Base-by-base conservation (phyloP, 495 filamentous ascomycete genomes). In the Lasiosphaeriaceae sp. region DNA sequence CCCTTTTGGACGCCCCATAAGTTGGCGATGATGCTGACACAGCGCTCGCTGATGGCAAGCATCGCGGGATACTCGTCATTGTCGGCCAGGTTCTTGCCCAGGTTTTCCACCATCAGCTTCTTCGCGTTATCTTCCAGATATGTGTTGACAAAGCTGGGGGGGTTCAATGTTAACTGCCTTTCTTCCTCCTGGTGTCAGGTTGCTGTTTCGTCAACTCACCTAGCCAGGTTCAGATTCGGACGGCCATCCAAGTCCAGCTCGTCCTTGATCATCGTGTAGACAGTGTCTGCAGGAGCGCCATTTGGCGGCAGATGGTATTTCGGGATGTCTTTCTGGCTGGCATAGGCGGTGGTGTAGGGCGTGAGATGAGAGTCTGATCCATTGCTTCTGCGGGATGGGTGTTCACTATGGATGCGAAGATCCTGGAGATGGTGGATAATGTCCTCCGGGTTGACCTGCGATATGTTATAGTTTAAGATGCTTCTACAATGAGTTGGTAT, bases 41-140 rank as follows among this genome's bases (percentile, higher is more conserved):
- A 90, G 14, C 87, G 80, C 12, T 86, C 75, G 65, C 88, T 86
- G 61, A 90, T 86, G 47, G 80, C 74, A 77, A 89, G 83, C 77
- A 90, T 81, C 6, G 86, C 86, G 8, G 87, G 88, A 63, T 90
- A 90, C 62, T 90, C 87, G 66, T 90, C 88, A 3, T 84, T 84
- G 60, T 90, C 88, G 35, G 81, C 75, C 50, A 82, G 62, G 59
- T 90, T 90, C 70, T 90, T 90, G 41, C 76, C 66, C 7, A 89
- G 66, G 58, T 90, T 90, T 54, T 89, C 86, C 16, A 78, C 62
- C 75, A 90, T 85, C 31, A 90, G 72, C 52, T 80, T 71, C 47
- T 83, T 78, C 34, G 86, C 86, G 53, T 87, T 76, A 0, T 77
- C 71, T 56, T 90, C 87, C 80, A 89, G 85, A 59, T 86, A 90